Percentiles rank a stretch among this genome's conserved stretches.
phyloP scores from a whole-genome alignment of 352 stramenopile species.

The Globisporangium recalcitrans region DNA sequence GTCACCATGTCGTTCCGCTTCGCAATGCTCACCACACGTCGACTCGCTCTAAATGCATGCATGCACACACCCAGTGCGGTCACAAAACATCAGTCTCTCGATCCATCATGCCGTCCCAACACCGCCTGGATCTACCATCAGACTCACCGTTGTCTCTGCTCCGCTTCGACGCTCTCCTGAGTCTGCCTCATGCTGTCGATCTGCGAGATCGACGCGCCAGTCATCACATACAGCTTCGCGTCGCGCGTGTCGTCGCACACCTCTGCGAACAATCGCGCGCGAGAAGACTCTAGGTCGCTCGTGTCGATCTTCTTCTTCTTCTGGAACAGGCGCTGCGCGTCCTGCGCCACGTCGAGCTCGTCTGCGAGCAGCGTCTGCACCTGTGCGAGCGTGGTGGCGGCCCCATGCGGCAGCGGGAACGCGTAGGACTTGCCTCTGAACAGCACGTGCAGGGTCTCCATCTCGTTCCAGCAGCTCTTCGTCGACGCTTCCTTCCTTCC shows the following conservation, averaged over 20 bases:
- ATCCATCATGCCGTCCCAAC: neutral
- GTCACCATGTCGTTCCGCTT: slow-evolving; percentile 40
- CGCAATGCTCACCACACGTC: slow-evolving; percentile 50
- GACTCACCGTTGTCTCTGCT: slow-evolving; percentile 47
- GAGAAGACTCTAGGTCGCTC: slow-evolving; percentile 11
- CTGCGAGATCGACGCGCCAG: slow-evolving; percentile 32
- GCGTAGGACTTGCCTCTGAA: slow-evolving; percentile 39
- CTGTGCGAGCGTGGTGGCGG: slow-evolving; percentile 26
- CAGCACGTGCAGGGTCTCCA: slow-evolving; percentile 36
- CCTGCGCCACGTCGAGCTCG: slow-evolving; percentile 23
- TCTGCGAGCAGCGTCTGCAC: slow-evolving; percentile 33
- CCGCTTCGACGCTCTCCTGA: slow-evolving; percentile 29
- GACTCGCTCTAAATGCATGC: slow-evolving; percentile 30
- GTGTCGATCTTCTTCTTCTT: slow-evolving; percentile 43
- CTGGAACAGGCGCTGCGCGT: slow-evolving; percentile 59
- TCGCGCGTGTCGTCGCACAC: slow-evolving; percentile 24
- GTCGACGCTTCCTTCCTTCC: neutral
- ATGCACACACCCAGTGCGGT: neutral
- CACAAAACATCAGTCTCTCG: neutral
- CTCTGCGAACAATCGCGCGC: slow-evolving; percentile 12
- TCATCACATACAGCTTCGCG: slow-evolving; percentile 35
- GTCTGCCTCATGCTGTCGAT: slow-evolving; percentile 54
- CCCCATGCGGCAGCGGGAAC: slow-evolving; percentile 22
- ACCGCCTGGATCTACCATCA: no score
- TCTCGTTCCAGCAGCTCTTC: slow-evolving; percentile 7